Evolutionary conservation across 2,329 filamentous ascomycete genomes (phyloP), one percentile per base, ranked within the genome.

Genomic region (Penicillium brevicompactum): DNA sequence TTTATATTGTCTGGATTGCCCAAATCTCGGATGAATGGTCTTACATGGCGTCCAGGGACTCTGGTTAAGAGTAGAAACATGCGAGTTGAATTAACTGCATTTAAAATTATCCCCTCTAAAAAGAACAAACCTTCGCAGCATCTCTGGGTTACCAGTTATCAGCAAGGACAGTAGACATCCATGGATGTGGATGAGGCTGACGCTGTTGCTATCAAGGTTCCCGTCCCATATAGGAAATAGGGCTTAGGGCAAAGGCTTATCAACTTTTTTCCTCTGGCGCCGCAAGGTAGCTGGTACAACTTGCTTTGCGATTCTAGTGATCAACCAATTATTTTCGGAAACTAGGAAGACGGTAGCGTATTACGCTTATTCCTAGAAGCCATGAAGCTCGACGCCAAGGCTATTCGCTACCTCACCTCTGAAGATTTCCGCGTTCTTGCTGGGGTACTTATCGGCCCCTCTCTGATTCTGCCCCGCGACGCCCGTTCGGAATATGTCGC

Each of bases 341-440:
- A 10, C 16, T 49, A 6, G 2, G 22, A 31, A 49, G 45, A 30
- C 11, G 27, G 21, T 37, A 40, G 27, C 53, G 32, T 22, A 13
- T 10, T 27, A 7, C 31, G 55, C 69, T n/a, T 32, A 5, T 45
- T 18, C 32, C 24, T 32, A 34, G 21, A 18, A 51, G 77, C 57
- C 61, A 99, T 99, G 94, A 96, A 94, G 81, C 86, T 99, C 74
- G 92, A 99, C 74, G 92, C 93, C 47, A 92, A 92, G 74, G 88
- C 90, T 47, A 87, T 99, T 78, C 92, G 95, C 73, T 93, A 99
- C 76, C 85, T 99, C 74, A 88, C 90, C 48, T 78, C 86, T 14
- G 94, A 97, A 77, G 94, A 99, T 81, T 99, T 95, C 91, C 86
- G 90, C 66, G 92, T 97, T 60, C 87, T 99, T 59, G 88, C 91